Evolutionary conservation across 2,329 filamentous ascomycete genomes (phyloP), one percentile per base, ranked within the genome.

Genomic region (Thelonectria olida): DNA sequence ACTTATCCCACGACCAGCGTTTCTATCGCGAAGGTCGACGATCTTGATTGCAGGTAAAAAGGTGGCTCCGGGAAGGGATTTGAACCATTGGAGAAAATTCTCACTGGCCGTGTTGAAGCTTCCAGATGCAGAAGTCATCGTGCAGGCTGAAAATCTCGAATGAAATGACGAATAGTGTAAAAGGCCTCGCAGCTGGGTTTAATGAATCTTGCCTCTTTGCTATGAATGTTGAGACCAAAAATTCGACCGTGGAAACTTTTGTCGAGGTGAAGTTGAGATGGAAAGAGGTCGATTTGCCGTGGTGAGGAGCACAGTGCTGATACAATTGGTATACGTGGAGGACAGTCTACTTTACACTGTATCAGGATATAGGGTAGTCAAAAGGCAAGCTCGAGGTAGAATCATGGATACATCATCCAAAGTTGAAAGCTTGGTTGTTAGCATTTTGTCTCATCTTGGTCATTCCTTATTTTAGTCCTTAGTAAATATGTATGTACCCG

Each of bases 1-100:
- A 87, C 85, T 74, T 62, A 88, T 86, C 49, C 86, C 86, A 52
- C 85, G 79, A 2, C 86, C 86, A 2, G 84, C 84, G 45, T 80
- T 78, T 9, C 78, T 76, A n/a, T 67, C 71, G 22, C 85, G 78
- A 54, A 88, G 72, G 67, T 88, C 85, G 22, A 76, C 78, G 47
- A 88, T 83, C 62, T 80, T 73, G 48, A 88, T 84, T 23, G 81
- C 76, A 2, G 79, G 70, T 57, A 85, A 85, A 54, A 88, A 86
- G 5, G 79, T 82, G 4, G 85, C 81, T 17, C 84, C 84, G 0
- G 84, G 80, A 57, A 82, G 76, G 5, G 76, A 70, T 55, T 76
- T 81, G 74, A 88, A 88, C 86, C 86, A 88, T 15, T 73, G 65
- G 27, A 87, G 66, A 65, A 88, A 88, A 2, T 70, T 74, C 28